These are phyloP conservation scores for Arthromyces matolae DNA, from an alignment of 768 basidiomycete genomes.

Conservation along the genomic window DNA sequence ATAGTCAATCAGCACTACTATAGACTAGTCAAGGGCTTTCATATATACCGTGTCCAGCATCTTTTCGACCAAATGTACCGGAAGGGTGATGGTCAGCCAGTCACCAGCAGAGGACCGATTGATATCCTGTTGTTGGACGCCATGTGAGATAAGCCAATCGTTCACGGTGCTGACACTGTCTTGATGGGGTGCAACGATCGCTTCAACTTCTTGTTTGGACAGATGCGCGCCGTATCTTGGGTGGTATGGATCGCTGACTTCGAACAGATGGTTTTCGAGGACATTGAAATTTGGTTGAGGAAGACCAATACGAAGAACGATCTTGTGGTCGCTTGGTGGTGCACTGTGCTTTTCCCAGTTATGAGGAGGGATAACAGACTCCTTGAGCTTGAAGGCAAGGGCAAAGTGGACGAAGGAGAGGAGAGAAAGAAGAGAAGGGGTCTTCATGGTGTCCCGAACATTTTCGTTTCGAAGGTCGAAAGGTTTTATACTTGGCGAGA, in stretches of 20 bases:
- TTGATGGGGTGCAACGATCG: slow-evolving; percentile 54
- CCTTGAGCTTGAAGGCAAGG: slow-evolving; percentile 28
- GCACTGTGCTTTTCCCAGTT: slow-evolving; percentile 46
- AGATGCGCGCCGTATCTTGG: slow-evolving; percentile 50
- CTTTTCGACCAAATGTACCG: slow-evolving; percentile 54
- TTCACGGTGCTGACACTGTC: slow-evolving; percentile 52
- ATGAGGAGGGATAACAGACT: slow-evolving; percentile 33
- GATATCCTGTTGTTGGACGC: slow-evolving; percentile 43
- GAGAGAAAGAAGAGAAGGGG: slow-evolving; percentile 6
- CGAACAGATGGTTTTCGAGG: slow-evolving; percentile 48
- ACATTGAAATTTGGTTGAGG: slow-evolving; percentile 46
- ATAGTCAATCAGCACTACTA: neutral
- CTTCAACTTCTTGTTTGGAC: slow-evolving; percentile 64
- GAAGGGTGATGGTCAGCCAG: slow-evolving; percentile 62
- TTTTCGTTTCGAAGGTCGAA: neutral
- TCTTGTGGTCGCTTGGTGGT: slow-evolving; percentile 42
- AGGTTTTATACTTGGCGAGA: slow-evolving; percentile 1
- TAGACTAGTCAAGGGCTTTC: neutral
- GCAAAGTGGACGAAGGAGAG: slow-evolving; percentile 4
- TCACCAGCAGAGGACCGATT: slow-evolving; percentile 57
- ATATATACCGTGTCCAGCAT: slow-evolving; percentile 56
- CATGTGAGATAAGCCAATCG: slow-evolving; percentile 57
- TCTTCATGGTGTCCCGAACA: slow-evolving; percentile 6
- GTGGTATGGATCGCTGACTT: slow-evolving; percentile 54
- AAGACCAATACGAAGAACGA: slow-evolving; percentile 57